Evolutionary conservation across 2,329 filamentous ascomycete genomes (phyloP).

Genomic region (Alternaria conjuncta): DNA sequence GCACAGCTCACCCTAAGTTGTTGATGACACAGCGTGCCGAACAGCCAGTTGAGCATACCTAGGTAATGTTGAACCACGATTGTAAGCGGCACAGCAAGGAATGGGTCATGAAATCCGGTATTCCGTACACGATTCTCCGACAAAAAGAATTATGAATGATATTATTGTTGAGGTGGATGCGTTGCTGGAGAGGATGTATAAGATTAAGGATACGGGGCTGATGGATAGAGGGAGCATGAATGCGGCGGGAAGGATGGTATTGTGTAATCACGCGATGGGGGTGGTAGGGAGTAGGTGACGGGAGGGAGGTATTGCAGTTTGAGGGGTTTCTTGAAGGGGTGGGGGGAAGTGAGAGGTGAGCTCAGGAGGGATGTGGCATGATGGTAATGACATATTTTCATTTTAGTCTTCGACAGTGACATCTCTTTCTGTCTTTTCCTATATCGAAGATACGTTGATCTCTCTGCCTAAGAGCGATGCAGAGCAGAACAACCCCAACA

Average conservation of each 20-base stretch:
- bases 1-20: not conserved
- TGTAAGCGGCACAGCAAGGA: slow-evolving; percentile 47
- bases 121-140: not conserved
- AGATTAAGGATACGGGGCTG: not conserved
- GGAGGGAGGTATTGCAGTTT: not conserved
- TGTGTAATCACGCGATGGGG: not conserved
- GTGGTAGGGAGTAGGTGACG: not conserved
- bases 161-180: slow-evolving; percentile 29
- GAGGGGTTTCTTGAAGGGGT: not conserved
- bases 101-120: slow-evolving; percentile 24
- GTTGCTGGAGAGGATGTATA: slow-evolving; percentile 9
- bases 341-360: not conserved
- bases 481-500: slow-evolving; percentile 6
- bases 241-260: not conserved
- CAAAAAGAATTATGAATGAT: slow-evolving; percentile 49
- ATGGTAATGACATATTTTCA: not conserved
- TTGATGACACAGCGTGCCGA: slow-evolving; percentile 25
- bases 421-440: not conserved
- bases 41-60: slow-evolving; percentile 36
- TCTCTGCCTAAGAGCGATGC: not conserved
- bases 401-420: not conserved
- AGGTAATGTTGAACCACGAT: slow-evolving; percentile 47
- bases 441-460: not conserved
- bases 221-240: not conserved
- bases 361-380: not conserved